Evolutionary conservation across 2,329 filamentous ascomycete species (phyloP).

Genomic region (Orbilia quercus): DNA sequence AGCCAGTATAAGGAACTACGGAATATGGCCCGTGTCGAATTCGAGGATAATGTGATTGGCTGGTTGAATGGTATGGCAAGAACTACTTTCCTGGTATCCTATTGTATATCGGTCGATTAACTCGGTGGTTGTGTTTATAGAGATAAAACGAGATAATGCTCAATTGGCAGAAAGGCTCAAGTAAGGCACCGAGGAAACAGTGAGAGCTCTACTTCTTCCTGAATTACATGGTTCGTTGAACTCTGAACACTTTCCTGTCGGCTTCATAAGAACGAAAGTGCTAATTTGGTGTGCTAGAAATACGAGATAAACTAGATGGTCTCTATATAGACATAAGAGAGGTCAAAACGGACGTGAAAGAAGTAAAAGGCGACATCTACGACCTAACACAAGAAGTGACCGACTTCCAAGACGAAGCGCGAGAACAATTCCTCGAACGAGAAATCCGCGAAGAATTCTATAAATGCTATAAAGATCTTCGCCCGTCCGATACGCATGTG

Average conservation of each 20-base stretch:
- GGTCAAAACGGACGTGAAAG: conserved; percentile 6
- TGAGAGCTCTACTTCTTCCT: conserved; percentile 20
- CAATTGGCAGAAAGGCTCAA: conserved; percentile 24
- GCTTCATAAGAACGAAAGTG: not conserved
- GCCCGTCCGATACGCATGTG: conserved; percentile 13
- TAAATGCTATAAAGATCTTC: conserved; percentile 7
- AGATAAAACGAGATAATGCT: conserved; percentile 17
- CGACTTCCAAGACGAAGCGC: not conserved
- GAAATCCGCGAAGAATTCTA: conserved; percentile 2
- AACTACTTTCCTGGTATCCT: not conserved
- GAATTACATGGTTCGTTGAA: conserved; percentile 19
- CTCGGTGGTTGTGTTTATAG: conserved; percentile 4
- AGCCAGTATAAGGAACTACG: conserved; percentile 30
- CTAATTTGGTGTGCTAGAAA: too few relatives aligned
- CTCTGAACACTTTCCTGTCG: not conserved
- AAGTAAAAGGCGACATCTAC: not conserved
- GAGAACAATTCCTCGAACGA: not conserved
- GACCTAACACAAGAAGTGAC: conserved; percentile 8
- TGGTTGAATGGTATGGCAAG: conserved; percentile 23
- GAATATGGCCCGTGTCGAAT: conserved; percentile 17
- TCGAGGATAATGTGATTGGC: conserved; percentile 35
- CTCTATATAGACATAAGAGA: conserved; percentile 19
- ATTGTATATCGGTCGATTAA: not conserved
- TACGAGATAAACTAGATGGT: conserved; percentile 15
- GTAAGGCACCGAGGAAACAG: conserved; percentile 9